Evolutionary conservation across 768 basidiomycete genomes (phyloP).

Genomic region (Pluteus cervinus): DNA sequence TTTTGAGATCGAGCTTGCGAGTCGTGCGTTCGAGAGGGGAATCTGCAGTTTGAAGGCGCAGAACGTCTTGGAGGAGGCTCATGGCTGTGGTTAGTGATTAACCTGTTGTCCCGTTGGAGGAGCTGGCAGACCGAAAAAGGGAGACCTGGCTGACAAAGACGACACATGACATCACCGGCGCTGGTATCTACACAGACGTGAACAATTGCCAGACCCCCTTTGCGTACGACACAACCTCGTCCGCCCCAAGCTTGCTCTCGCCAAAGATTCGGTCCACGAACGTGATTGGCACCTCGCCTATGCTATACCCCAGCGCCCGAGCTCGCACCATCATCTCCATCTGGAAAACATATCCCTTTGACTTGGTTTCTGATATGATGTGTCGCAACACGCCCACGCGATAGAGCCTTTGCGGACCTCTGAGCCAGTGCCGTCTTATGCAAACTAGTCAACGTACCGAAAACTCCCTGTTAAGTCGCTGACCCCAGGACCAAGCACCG

Average conservation of each 20-base stretch:
- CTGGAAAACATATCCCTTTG: slow-evolving; percentile 93
- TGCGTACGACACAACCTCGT: slow-evolving; percentile 82
- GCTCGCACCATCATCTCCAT: slow-evolving; percentile 99
- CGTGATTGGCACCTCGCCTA: slow-evolving; percentile 91
- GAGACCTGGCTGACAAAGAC: neutral
- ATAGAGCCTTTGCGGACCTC: slow-evolving; percentile 51
- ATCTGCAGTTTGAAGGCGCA: slow-evolving; percentile 44
- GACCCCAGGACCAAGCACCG: slow-evolving; percentile 78
- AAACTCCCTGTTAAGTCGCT: slow-evolving; percentile 91
- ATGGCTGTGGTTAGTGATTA: slow-evolving; percentile 23
- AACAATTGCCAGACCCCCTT: slow-evolving; percentile 84
- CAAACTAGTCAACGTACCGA: slow-evolving; percentile 41
- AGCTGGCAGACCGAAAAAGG: no score
- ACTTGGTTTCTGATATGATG: slow-evolving; percentile 79
- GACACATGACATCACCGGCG: slow-evolving; percentile 15
- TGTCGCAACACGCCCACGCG: slow-evolving; percentile 68
- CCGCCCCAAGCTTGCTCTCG: slow-evolving; percentile 85
- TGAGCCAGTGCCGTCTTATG: neutral
- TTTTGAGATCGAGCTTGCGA: slow-evolving; percentile 22
- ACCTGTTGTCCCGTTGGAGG: no score
- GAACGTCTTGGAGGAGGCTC: slow-evolving; percentile 68
- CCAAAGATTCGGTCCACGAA: slow-evolving; percentile 94
- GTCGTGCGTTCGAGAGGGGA: slow-evolving; percentile 31
- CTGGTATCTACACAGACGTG: slow-evolving; percentile 48
- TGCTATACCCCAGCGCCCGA: slow-evolving; percentile 72